A percentile compares a stretch with the other conserved stretches of the same genome.
Conservation (phyloP, 768 basidiomycete species). For the Trametes punicea region DNA sequence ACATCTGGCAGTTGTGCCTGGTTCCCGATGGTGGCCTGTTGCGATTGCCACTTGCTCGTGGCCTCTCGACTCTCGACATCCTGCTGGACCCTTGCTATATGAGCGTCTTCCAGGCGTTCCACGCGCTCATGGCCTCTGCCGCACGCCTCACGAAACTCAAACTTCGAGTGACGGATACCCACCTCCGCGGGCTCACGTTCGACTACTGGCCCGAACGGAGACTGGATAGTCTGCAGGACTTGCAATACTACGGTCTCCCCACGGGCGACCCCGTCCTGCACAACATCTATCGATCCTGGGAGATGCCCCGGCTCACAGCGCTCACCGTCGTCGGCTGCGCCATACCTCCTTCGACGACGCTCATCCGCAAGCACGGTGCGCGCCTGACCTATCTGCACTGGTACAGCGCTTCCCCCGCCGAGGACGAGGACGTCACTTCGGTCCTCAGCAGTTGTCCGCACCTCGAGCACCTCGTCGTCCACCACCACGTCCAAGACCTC, state of each 20-base stretch:
- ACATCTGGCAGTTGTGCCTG: not conserved
- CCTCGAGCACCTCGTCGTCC: slow-evolving; percentile 6
- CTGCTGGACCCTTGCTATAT: not conserved
- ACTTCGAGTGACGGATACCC: too few relatives aligned
- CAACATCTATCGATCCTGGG: not conserved
- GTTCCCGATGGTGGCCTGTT: not conserved
- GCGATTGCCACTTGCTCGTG: not conserved
- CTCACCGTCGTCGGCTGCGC: not conserved
- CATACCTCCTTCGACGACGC: not conserved
- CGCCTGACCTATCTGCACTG: slow-evolving; percentile 1
- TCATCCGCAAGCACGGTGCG: not conserved
- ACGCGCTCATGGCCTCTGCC: not conserved
- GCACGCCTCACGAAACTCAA: not conserved
- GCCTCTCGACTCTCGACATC: not conserved
- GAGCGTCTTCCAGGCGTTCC: not conserved
- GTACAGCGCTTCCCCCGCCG: not conserved
- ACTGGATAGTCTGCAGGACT: not conserved
- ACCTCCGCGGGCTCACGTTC: too few relatives aligned
- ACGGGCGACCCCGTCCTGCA: not conserved
- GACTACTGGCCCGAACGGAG: too few relatives aligned
- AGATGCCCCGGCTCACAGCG: not conserved
- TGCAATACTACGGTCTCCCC: not conserved
- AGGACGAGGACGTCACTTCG: not conserved
- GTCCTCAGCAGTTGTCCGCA: not conserved
- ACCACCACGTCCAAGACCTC: not conserved